Conservation (phyloP, 345 rosid genomes). For the Crucihimalaya himalaica region DNA sequence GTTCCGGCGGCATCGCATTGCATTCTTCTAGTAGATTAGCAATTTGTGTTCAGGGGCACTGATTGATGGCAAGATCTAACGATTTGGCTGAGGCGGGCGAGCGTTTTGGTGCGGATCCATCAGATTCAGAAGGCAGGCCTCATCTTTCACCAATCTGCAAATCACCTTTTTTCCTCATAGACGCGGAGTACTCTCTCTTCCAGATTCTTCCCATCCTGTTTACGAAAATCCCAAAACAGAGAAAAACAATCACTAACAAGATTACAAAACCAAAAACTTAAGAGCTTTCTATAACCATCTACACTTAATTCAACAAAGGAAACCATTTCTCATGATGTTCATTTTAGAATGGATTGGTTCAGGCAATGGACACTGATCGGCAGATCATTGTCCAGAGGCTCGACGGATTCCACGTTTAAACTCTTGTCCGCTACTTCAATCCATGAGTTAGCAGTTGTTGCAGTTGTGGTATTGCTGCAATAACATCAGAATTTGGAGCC, state of each 20-base stretch:
- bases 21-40: conserved; percentile 83
- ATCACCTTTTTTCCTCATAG: conserved; percentile 59
- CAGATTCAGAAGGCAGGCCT: conserved; percentile 50
- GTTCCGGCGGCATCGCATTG: conserved; percentile 56
- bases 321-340: conserved; percentile 37
- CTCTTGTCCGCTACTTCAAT: conserved; percentile 76
- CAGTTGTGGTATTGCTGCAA: conserved; percentile 39
- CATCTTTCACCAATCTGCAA: conserved; percentile 68
- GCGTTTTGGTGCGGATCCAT: conserved; percentile 41
- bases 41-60: conserved; percentile 93
- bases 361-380: conserved; percentile 89
- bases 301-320: not conserved
- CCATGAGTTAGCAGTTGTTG: conserved; percentile 68
- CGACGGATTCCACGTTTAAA: conserved; percentile 93
- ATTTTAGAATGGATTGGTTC: conserved; percentile 95
- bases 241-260: not conserved
- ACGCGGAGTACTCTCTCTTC: conserved; percentile 82
- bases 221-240: not conserved
- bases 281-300: not conserved
- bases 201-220: conserved; percentile 92
- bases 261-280: conserved; percentile 1
- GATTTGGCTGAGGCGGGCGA: conserved; percentile 46
- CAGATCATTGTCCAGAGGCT: conserved; percentile 76
- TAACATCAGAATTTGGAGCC: conserved; percentile 56
- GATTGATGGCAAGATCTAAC: conserved; percentile 73